These are phyloP conservation scores for Tricholoma terreum DNA, from an alignment of 768 basidiomycete species.

Conservation along the genomic window DNA sequence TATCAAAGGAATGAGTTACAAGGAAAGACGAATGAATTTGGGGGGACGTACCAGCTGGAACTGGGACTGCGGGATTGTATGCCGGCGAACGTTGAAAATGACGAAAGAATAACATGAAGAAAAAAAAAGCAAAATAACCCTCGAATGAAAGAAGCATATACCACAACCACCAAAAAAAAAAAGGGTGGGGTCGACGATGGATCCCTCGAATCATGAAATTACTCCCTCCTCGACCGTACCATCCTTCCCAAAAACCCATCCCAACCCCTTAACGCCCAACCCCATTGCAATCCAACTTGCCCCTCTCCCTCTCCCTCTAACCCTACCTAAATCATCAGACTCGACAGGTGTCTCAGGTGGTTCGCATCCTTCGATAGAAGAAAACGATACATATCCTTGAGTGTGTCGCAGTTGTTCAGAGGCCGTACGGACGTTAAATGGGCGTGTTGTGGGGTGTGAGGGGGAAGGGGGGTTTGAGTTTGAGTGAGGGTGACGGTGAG, in stretches of 20 bases:
- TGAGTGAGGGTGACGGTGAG: slow-evolving; percentile 1
- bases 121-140: too few relatives aligned
- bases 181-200: too few relatives aligned
- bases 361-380: slow-evolving; percentile 62
- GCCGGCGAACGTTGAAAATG: too few relatives aligned
- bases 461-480: neutral
- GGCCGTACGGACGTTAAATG: slow-evolving; percentile 63
- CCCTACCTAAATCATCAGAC: neutral
- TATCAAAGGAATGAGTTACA: too few relatives aligned
- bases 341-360: slow-evolving; percentile 41
- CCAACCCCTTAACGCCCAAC: slow-evolving; percentile 7
- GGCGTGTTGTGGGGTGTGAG: slow-evolving; percentile 2
- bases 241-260: slow-evolving; percentile 5
- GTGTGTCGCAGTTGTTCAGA: slow-evolving; percentile 53
- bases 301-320: slow-evolving; percentile 3
- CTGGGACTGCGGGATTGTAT: too few relatives aligned
- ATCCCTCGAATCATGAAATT: too few relatives aligned
- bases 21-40: too few relatives aligned
- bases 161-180: too few relatives aligned
- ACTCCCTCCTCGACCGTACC: neutral
- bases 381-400: slow-evolving; percentile 67
- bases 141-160: too few relatives aligned
- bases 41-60: too few relatives aligned
- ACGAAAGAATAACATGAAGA: too few relatives aligned
- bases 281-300: neutral